These are phyloP conservation scores for Candida schatavii DNA, from an alignment of 805 yeast species.

Conservation along the genomic window DNA sequence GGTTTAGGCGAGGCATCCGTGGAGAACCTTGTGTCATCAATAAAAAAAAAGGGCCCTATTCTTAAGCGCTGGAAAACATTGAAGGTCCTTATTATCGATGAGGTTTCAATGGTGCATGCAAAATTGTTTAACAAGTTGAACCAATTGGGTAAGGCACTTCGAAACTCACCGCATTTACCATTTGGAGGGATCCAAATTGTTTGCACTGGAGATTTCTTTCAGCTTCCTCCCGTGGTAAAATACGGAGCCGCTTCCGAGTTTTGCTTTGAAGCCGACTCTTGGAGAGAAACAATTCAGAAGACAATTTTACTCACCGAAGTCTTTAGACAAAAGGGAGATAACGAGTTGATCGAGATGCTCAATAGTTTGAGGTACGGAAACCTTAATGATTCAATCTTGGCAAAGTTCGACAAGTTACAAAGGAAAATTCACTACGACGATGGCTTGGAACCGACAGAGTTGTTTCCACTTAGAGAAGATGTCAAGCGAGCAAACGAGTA, in stretches of 20 bases:
- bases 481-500: constrained; percentile 71
- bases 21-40: constrained; percentile 43
- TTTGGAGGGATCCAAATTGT: constrained; percentile 94
- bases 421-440: constrained; percentile 60
- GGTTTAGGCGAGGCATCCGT: constrained; percentile 65
- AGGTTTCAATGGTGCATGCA: constrained; percentile 92
- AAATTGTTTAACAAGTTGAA: constrained; percentile 72
- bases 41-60: constrained; percentile 44
- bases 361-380: constrained; percentile 78
- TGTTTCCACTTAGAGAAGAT: constrained; percentile 75
- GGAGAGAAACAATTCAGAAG: constrained; percentile 62
- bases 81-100: constrained; percentile 81
- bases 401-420: constrained; percentile 50
- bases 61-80: constrained; percentile 61
- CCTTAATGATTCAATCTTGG: constrained; percentile 47
- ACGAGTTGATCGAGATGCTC: constrained; percentile 69
- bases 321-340: constrained; percentile 85
- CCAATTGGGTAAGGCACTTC: constrained; percentile 55
- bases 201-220: constrained; percentile 93
- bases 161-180: constrained; percentile 53
- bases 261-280: constrained; percentile 71
- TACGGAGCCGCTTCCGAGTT: constrained; percentile 43
- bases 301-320: constrained; percentile 75
- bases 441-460: constrained; percentile 75
- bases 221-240: constrained; percentile 82